phyloP scores from a whole-genome alignment of 148 eudicot genomes.

The Oxyria digyna region DNA sequence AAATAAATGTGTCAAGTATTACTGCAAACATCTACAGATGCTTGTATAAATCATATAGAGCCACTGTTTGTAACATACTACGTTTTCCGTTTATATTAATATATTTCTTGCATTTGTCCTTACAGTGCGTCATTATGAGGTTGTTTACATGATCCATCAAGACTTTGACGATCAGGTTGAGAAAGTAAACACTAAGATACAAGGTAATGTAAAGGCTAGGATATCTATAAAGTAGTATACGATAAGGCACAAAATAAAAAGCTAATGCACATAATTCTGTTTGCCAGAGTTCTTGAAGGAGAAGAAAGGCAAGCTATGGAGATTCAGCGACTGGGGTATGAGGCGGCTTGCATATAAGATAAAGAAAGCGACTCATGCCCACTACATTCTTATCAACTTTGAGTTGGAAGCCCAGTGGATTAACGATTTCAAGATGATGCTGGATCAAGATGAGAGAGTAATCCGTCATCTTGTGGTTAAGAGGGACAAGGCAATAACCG shows the following conservation, averaged over 20 bases:
- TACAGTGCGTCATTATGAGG: slow-evolving; percentile 90
- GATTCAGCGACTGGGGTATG: slow-evolving; percentile 97
- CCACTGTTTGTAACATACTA: background rate
- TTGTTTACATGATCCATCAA: slow-evolving; percentile 82
- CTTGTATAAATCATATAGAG: background rate
- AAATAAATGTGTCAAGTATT: background rate
- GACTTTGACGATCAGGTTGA: slow-evolving; percentile 57
- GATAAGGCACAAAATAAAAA: background rate
- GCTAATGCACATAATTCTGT: background rate
- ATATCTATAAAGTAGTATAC: background rate
- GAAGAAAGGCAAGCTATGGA: slow-evolving; percentile 84
- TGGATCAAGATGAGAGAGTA: slow-evolving; percentile 85
- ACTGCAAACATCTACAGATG: background rate
- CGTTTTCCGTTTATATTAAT: slow-evolving; percentile 4
- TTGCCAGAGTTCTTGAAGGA: slow-evolving; percentile 60
- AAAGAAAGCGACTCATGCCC: slow-evolving; percentile 75
- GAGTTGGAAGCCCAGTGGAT: slow-evolving; percentile 67
- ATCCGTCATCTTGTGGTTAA: slow-evolving; percentile 91
- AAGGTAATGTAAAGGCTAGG: slow-evolving; percentile 35
- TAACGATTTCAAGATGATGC: slow-evolving; percentile 67
- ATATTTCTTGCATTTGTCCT: background rate
- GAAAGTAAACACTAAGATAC: slow-evolving; percentile 60
- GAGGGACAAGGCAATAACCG: slow-evolving; percentile 60
- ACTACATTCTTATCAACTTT: slow-evolving; percentile 81
- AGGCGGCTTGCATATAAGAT: slow-evolving; percentile 82